Base-by-base conservation (phyloP, 768 basidiomycete species). In the Boletus rubroflammeus region DNA sequence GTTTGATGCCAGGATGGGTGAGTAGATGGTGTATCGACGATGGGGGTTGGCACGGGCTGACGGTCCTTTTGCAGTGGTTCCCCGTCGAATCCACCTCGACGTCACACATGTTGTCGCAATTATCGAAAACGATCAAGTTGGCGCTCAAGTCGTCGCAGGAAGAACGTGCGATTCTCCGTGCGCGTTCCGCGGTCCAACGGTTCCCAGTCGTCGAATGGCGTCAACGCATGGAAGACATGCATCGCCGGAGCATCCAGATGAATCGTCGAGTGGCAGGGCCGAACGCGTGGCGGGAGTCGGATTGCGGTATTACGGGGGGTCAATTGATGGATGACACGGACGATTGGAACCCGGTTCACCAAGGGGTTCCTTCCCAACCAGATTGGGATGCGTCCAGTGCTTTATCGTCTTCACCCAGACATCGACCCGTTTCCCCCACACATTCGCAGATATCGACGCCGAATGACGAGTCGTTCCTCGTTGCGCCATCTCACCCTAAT, bases 151-250 rank as follows among this genome's bases (percentile, higher is more conserved):
- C 94, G 10, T 84, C 86, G 0, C 82, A 91, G 62, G 88, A 95
- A 69, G 94, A 96, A 62, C 87, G 94, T 51, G 92, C 93, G 9
- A 85, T 96, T 63, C 81, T 97, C 25, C 90, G 93, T 66, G 94
- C 94, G 41, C 84, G 94, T 40, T 96, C 94, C 15, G 94, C 93
- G 17, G 81, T 97, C 3, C 94, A 96, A 66, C 90, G 94, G 64
- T 97, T 97, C 88, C 94, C 94, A 5, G 94, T 97, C 53, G 90
- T 97, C 26, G 93, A 97, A 74, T 97, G 94, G 94, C 89, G 94
- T 65, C 93, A 96, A 68, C 84, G 90, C 46, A 90, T 86, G 78
- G 94, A 97, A 73, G 94, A 96, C 69, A 91, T 96, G 79, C 94
- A 97, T 68, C 82, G 81, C 56, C 86, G 94, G 55, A 89, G 86